Conservation (phyloP, 805 yeast species). For the Pichia deserticola region DNA sequence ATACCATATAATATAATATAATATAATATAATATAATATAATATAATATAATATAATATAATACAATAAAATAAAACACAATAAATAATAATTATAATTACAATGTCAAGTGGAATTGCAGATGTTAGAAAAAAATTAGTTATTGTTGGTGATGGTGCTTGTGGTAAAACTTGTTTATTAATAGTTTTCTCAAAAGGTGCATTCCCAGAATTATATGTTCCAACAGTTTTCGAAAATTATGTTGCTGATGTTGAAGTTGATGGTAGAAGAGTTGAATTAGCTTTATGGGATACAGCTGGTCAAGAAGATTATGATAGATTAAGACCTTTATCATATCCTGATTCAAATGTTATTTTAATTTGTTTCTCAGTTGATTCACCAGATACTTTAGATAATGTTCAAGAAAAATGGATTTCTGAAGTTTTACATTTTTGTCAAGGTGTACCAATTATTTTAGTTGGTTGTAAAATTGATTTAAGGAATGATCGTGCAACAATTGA, state of each 20-base stretch:
- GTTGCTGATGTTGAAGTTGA: constrained; percentile 93
- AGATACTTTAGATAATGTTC: constrained; percentile 87
- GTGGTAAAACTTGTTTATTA: constrained; percentile 90
- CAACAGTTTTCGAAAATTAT: constrained; percentile 95
- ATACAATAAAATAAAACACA: no score
- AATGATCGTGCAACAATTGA: constrained; percentile 73
- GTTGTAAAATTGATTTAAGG: constrained; percentile 86
- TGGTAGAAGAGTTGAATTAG: constrained; percentile 87
- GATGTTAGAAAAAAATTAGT: constrained; percentile 74
- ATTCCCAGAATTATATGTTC: constrained; percentile 91
- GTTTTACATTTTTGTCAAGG: constrained; percentile 91
- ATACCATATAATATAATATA: no score
- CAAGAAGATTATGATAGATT: constrained; percentile 96
- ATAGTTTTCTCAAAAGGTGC: constrained; percentile 82
- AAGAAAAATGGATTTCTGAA: constrained; percentile 94
- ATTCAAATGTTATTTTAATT: constrained; percentile 82
- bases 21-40: no score
- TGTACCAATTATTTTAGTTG: constrained; percentile 86
- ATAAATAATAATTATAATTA: not conserved
- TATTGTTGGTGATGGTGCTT: constrained; percentile 96
- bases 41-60: no score
- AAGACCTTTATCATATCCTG: constrained; percentile 88
- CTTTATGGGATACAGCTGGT: constrained; percentile 98
- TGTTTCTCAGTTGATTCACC: constrained; percentile 90
- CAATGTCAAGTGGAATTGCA: constrained; percentile 42